These are phyloP conservation scores for Heritiera littoralis DNA, from an alignment of 345 rosid species.

Conservation along the genomic window DNA sequence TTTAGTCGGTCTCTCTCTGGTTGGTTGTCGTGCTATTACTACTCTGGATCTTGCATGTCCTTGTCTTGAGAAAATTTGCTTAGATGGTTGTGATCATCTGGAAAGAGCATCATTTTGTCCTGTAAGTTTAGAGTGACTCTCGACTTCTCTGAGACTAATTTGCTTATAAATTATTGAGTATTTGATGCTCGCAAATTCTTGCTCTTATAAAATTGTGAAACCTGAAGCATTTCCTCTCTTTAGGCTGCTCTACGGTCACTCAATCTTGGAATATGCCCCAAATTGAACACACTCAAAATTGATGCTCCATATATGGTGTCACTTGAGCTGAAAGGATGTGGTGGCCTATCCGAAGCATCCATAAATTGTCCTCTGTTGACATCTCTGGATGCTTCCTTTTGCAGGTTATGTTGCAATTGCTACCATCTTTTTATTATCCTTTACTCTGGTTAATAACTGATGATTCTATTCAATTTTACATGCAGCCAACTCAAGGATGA, in stretches of 20 bases:
- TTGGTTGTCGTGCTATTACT: conserved; percentile 83
- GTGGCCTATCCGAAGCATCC: conserved; percentile 79
- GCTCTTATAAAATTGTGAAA: background rate
- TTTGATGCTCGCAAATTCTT: background rate
- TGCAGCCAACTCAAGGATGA: conserved; percentile 91
- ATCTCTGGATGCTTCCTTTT: conserved; percentile 94
- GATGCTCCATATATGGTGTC: conserved; percentile 81
- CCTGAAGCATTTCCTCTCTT: conserved; percentile 1
- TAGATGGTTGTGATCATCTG: conserved; percentile 98
- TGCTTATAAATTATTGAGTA: background rate
- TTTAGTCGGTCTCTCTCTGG: conserved; percentile 79
- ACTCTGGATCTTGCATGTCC: conserved; percentile 81
- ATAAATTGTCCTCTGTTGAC: conserved; percentile 78
- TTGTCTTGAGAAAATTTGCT: conserved; percentile 68
- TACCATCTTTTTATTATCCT: conserved; percentile 19
- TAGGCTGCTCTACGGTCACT: conserved; percentile 91
- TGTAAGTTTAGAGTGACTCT: conserved; percentile 49
- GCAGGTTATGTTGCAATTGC: conserved; percentile 53
- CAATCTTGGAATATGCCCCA: conserved; percentile 95
- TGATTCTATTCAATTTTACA: conserved; percentile 4
- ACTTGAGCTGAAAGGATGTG: conserved; percentile 96
- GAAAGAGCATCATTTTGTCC: conserved; percentile 86
- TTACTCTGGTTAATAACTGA: conserved; percentile 22
- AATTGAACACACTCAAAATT: conserved; percentile 65
- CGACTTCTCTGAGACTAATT: background rate